Percentiles rank a stretch among this genome's conserved stretches.
These are phyloP conservation scores for Sphaerostilbella broomeana DNA, from an alignment of 2,329 filamentous ascomycete species.

Conservation along the genomic window DNA sequence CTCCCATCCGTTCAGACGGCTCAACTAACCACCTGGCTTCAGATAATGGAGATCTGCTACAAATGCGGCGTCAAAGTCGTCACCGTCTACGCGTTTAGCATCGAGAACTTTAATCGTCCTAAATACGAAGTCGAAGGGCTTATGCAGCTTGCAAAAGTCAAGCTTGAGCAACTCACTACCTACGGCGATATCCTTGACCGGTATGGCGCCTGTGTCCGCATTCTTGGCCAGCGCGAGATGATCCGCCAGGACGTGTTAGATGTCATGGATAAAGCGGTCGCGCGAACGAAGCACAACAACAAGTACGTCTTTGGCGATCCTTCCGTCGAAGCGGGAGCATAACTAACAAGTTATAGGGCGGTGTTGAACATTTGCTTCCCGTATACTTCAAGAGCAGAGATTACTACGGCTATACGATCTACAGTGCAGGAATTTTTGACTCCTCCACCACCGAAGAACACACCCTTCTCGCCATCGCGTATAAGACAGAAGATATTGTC, in stretches of 20 bases:
- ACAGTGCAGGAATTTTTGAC: constrained; percentile 83
- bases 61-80: constrained; percentile 95
- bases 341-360: constrained; percentile 31
- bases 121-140: constrained; percentile 94
- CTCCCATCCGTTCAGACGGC: background rate
- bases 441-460: constrained; percentile 57
- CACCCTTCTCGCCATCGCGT: constrained; percentile 78
- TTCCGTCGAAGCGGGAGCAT: background rate
- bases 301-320: constrained; percentile 44
- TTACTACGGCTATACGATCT: constrained; percentile 78
- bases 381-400: constrained; percentile 93
- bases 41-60: constrained; percentile 97
- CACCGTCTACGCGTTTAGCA: constrained; percentile 96
- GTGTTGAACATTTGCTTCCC: constrained; percentile 93
- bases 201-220: constrained; percentile 80
- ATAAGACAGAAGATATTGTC: constrained; percentile 81
- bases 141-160: constrained; percentile 97
- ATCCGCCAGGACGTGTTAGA: constrained; percentile 82
- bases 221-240: constrained; percentile 77
- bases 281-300: constrained; percentile 81
- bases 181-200: constrained; percentile 89
- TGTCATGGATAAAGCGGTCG: constrained; percentile 78
- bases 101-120: constrained; percentile 97
- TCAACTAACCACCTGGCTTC: constrained; percentile 12
- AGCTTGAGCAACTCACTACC: constrained; percentile 82